These are phyloP conservation scores for Phytophthora tubulina DNA, from an alignment of 352 stramenopile genomes.

Conservation along the genomic window DNA sequence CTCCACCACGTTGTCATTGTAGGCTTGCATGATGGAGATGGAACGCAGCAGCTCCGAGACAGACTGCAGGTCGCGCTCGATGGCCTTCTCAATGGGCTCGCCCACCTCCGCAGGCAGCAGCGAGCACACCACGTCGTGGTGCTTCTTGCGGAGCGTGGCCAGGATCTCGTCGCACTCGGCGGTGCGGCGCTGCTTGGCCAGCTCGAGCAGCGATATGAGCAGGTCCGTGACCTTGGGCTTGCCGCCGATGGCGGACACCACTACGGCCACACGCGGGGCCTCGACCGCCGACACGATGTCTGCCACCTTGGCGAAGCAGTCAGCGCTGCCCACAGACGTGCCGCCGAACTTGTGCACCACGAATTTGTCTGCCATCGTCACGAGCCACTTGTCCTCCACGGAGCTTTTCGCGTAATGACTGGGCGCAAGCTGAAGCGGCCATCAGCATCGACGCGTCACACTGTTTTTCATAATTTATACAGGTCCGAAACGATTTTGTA, in stretches of 20 bases:
- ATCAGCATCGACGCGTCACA: background rate
- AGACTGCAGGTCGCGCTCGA: slow-evolving; percentile 71
- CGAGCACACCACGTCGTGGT: slow-evolving; percentile 74
- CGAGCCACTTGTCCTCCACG: slow-evolving; percentile 21
- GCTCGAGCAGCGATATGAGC: slow-evolving; percentile 91
- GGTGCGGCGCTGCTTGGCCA: slow-evolving; percentile 88
- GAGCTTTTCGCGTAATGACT: slow-evolving; percentile 38
- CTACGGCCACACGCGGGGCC: slow-evolving; percentile 76
- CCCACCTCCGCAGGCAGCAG: slow-evolving; percentile 63
- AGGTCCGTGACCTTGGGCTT: slow-evolving; percentile 97
- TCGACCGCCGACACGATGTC: slow-evolving; percentile 68
- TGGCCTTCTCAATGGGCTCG: slow-evolving; percentile 64
- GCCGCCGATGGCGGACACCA: slow-evolving; percentile 96
- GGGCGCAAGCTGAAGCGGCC: background rate
- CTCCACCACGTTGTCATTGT: slow-evolving; percentile 88
- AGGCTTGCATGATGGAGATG: slow-evolving; percentile 91
- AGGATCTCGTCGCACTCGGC: slow-evolving; percentile 78
- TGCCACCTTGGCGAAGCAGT: slow-evolving; percentile 90
- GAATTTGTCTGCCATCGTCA: slow-evolving; percentile 63
- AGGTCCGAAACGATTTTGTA: background rate
- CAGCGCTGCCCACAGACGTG: slow-evolving; percentile 93
- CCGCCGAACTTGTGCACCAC: slow-evolving; percentile 99
- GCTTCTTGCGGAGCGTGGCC: slow-evolving; percentile 79
- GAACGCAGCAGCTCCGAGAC: slow-evolving; percentile 84
- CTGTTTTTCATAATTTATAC: slow-evolving; percentile 1